Conservation (phyloP, 768 basidiomycete genomes). For the Leccinum subtestaceum region DNA sequence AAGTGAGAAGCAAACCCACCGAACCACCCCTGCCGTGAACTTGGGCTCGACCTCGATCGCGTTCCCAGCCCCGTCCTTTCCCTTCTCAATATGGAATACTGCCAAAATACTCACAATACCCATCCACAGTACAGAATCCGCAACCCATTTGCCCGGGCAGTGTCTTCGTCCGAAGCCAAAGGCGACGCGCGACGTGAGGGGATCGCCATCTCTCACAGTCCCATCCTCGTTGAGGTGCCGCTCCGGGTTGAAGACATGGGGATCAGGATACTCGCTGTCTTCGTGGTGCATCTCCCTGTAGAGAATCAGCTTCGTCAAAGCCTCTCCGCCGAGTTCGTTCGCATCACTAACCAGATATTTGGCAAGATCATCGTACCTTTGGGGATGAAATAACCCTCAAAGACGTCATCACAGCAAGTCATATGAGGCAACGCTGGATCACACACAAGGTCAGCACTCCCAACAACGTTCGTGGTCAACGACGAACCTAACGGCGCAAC, state of each 20-base stretch:
- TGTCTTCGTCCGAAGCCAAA: slow-evolving; percentile 33
- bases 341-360: slow-evolving; percentile 27
- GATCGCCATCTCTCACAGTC: slow-evolving; percentile 20
- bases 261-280: slow-evolving; percentile 27
- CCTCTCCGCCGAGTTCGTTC: neutral
- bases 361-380: slow-evolving; percentile 31
- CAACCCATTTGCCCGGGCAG: slow-evolving; percentile 32
- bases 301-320: neutral
- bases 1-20: slow-evolving; percentile 20
- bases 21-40: slow-evolving; percentile 33
- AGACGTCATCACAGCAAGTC: slow-evolving; percentile 40
- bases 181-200: slow-evolving; percentile 25
- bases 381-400: slow-evolving; percentile 41
- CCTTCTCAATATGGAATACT: slow-evolving; percentile 20
- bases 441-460: slow-evolving; percentile 5
- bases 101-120: slow-evolving; percentile 30
- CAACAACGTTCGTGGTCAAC: neutral
- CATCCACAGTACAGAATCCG: slow-evolving; percentile 32
- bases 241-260: slow-evolving; percentile 27
- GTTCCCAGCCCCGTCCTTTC: slow-evolving; percentile 23
- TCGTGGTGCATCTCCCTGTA: slow-evolving; percentile 32
- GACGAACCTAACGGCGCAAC: slow-evolving; percentile 29
- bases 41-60: slow-evolving; percentile 26
- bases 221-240: slow-evolving; percentile 27
- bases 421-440: slow-evolving; percentile 27